Evolutionary conservation across 805 yeast genomes (phyloP).

Genomic region (Starmera quercuum): DNA sequence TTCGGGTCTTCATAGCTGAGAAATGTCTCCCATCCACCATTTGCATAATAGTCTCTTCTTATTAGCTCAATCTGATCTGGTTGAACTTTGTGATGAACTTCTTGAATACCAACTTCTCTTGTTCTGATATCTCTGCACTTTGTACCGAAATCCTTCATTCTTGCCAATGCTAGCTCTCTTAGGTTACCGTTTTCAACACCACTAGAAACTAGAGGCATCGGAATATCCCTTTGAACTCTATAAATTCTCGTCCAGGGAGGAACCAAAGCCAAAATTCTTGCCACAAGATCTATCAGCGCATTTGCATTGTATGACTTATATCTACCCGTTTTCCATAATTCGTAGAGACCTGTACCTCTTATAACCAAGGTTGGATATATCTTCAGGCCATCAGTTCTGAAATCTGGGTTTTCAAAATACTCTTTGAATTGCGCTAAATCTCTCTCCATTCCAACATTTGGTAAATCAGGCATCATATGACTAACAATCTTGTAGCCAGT

Average conservation of each 20-base stretch:
- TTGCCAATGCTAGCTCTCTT: conserved; percentile 88
- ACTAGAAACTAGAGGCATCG: conserved; percentile 96
- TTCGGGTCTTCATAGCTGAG: conserved; percentile 94
- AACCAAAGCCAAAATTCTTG: conserved; percentile 89
- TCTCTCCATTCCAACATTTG: conserved; percentile 98
- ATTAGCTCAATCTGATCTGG: conserved; percentile 97
- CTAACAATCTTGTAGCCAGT: conserved; percentile 97
- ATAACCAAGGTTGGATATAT: conserved; percentile 94
- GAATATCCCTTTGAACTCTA: conserved; percentile 97
- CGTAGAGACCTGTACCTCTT: conserved; percentile 95
- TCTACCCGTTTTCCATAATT: conserved; percentile 93
- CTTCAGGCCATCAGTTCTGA: conserved; percentile 94
- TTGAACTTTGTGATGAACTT: conserved; percentile 91
- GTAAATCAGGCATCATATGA: conserved; percentile 99
- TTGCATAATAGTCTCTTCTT: conserved; percentile 93
- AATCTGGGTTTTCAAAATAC: conserved; percentile 94
- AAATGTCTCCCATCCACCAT: conserved; percentile 99
- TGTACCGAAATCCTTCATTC: conserved; percentile 98
- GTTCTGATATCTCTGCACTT: conserved; percentile 94
- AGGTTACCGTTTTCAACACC: conserved; percentile 98
- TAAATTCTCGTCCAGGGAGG: conserved; percentile 99
- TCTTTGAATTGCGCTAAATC: conserved; percentile 94
- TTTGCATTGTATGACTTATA: conserved; percentile 93
- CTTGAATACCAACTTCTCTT: conserved; percentile 97
- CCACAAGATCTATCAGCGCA: conserved; percentile 89